Base-by-base conservation (phyloP, 169 alveolate species). In the Cryptosporidium bovis region DNA sequence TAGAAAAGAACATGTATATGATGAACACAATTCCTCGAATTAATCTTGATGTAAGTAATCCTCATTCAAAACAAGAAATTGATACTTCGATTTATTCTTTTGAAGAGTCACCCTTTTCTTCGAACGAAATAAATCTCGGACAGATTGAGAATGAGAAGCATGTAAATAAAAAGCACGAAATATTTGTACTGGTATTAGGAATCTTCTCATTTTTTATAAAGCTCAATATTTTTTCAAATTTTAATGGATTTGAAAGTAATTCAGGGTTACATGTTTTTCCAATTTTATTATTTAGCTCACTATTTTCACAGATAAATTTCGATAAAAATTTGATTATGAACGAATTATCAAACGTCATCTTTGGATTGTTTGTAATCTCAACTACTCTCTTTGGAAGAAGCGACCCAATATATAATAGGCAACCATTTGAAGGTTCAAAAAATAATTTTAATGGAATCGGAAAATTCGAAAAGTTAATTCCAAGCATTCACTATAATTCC, bases 341-440 rank as follows among this genome's bases (percentile, higher is more conserved):
- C 34, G 51, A 46, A 8, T 27, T 67, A 50, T 67, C 50, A 13
- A 50, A 31, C 50, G 12, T 67, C 15, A 15, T 67, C 3, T 24
- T 67, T 13, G 82, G 82, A 50, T 67, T 50, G 3, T 13, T n/a
- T 7, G 4, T 46, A 27, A 67, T 67, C 44, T 67, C 82, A 51
- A 50, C 65, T 3, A 4, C 44, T 27, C 31, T 40, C 48, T 44
- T 51, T 67, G 50, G 50, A 51, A 31, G 44, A 27, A 40, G 10
- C 10, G 48, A 40, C 48, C 4, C 10, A 40, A 3, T 40, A 6
- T 6, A 40, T 40, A 40, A 8, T 3, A 8, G 10, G 10, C 48
- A 40, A 40, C 48, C 10, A 40, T 40, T 8, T 40, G 10, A 40
- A 6, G 48, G 48, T 40, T 40, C 48, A 40, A 40, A 3, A 8